Base-by-base conservation (phyloP, 768 basidiomycete genomes). In the Boletus sp. region DNA sequence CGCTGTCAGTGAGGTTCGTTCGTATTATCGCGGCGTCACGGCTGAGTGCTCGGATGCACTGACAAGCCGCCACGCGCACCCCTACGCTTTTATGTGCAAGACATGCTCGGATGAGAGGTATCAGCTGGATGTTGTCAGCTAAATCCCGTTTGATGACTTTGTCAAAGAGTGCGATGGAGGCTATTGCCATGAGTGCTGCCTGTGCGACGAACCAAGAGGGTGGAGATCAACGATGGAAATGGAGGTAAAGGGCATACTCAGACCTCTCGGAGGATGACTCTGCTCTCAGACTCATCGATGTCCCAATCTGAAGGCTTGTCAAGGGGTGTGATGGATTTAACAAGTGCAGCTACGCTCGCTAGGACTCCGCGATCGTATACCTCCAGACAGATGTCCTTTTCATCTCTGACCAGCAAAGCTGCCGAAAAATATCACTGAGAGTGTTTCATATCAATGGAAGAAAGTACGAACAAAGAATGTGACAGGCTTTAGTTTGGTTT, bases 11-110 rank as follows among this genome's bases (percentile, higher is more conserved):
- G 17, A 98, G 80, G 56, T 85, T 92, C 35, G 94, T 97, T 32
- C 92, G 77, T 32, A 95, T 76, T 10, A 94, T 87, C 0, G 85
- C 81, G 2, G 95, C 86, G 8, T 86, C 86, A 24, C 96, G 81
- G 40, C 85, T 85, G 39, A 98, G 77, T 0, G 90, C 89, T 15
- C 94, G 78, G 1, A 92, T 80, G 61, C 89, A 89, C 63, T 96
- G 94, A 64, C 92, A 94, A 0, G 91, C 90, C 0, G 91, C 92
- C 45, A 90, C 91, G 7, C 94, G 83, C 4, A 95, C 87, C 1
- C 90, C 91, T 15, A 85, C 76, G 54, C 87, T 81, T 0, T 77
- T 79, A 52, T 91, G 86, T 0, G 77, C 60, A 8, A 94, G 78
- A 12, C 81, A 81, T 2, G 70, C 65, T 55, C 82, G 77, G 33